Base-by-base conservation (phyloP, 2,329 filamentous ascomycete species). In the Akanthomyces uredinophilus region DNA sequence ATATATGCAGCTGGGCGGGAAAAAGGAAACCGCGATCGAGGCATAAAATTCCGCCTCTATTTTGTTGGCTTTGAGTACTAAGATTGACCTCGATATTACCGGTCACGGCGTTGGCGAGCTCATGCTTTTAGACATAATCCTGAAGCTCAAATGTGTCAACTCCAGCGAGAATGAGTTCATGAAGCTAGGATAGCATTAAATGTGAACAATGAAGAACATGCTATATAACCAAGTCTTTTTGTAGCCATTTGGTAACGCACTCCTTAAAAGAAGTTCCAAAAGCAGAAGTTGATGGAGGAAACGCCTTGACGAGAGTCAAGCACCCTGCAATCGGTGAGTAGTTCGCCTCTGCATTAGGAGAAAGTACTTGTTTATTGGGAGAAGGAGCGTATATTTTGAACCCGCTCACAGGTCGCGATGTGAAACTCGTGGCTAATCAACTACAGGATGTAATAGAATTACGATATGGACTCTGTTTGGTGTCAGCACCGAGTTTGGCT, bases 331-430 rank as follows among this genome's bases (percentile, higher is more conserved):
- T 78, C 73, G 18, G 70, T 71, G 66, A 83, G 72, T 61, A 84
- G 70, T 1, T 72, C 66, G 68, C 76, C n/a, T n/a, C n/a, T 77
- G 68, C 53, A 72, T 72, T 4, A 77, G 72, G 46, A 66, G 65
- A 16, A 65, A 61, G 35, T 77, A 75, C 20, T 88, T 73, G 11
- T 78, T 85, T 69, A 88, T 81, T 0, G 86, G 85, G 2, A 88
- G 77, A 27, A 88, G 72, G 66, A 88, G 82, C 14, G 86, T 70
- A 76, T 66, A 85, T 73, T 3, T 86, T 71, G 16, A 83, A 59
- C 24, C 27, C 27, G 27, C 27, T 6, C 27, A 29, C 27, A 84
- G 75, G 13, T 84, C 83, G 80, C 57, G 13, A 79, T 75, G 66
- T 87, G 83, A 63, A 86, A 85, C 62, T 86, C 80, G 32, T 79